A percentile compares a stretch with the other conserved stretches of the same genome.
These are phyloP conservation scores for Mycena venus DNA, from an alignment of 768 basidiomycete species.

Conservation along the genomic window DNA sequence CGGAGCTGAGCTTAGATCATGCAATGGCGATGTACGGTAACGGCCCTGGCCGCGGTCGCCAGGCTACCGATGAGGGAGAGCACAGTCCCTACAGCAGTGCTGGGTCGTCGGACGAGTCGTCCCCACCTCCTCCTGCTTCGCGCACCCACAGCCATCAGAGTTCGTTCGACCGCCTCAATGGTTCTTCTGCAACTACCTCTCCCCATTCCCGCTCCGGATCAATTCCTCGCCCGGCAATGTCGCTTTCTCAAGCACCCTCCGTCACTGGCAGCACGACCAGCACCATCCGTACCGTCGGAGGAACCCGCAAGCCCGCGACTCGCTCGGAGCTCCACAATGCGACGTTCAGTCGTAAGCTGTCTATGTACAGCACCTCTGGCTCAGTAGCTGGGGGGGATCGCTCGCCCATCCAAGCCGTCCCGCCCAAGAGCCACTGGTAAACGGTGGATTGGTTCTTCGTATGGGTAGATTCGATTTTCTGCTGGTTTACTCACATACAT, in stretches of 20 bases:
- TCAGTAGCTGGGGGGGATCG: not conserved
- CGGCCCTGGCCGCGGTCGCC: not conserved
- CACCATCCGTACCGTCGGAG: not conserved
- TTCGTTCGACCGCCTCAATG: not conserved
- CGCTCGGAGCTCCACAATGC: not conserved
- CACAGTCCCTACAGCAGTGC: not conserved
- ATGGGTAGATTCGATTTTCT: not conserved
- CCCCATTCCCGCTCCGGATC: not conserved
- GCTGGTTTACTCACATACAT: not conserved
- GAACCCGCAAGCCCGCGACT: not conserved
- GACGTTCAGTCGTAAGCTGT: not conserved
- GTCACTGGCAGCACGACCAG: not conserved
- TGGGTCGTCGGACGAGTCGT: not conserved
- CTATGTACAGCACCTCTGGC: not conserved
- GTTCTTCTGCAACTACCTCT: not conserved
- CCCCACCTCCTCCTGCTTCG: not conserved
- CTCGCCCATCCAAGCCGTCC: not conserved
- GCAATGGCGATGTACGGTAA: not conserved
- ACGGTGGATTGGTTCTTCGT: not conserved
- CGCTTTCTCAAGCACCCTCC: not conserved
- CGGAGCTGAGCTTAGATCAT: not conserved
- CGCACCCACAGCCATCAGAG: not conserved
- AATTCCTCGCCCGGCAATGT: not conserved
- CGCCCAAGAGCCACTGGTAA: not conserved
- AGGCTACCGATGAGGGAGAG: not conserved